Base-by-base conservation (phyloP, 179 eudicot genomes). In the Beta lomatogona region DNA sequence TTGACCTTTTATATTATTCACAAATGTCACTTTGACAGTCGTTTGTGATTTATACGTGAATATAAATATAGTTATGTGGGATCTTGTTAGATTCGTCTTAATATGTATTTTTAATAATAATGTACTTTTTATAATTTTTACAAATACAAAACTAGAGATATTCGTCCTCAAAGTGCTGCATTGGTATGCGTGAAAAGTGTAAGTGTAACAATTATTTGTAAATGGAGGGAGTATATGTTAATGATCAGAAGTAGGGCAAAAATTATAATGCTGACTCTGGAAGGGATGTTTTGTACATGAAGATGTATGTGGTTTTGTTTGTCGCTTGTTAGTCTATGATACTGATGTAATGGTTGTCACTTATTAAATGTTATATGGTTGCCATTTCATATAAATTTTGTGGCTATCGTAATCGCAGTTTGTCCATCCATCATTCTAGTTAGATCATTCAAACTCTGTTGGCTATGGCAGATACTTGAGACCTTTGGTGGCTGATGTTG, bases 401-500 rank as follows among this genome's bases (percentile, higher is more conserved):
- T 67, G 16, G 36, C 8, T 9, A 52, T 13, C 48, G 28, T 54
- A 73, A 8, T 69, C 46, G 22, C 50, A 59, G 28, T 75, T 53
- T 28, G 52, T 59, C 61, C 64, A 52, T 15, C 3, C 82, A 44
- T 66, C 52, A 48, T 68, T 22, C 61, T 28, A 21, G 45, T 77
- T 60, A 79, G 63, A 10, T 58, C 48, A 22, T 81, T 60, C 58
- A 16, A 79, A 65, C 75, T 78, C 71, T 81, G 75, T 80, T 80
- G 78, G 65, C 82, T 85, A 58, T 75, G 69, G 67, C 90, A 95
- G 99, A 85, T 92, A 90, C 68, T 85, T 94, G 83, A 91, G 89
- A 78, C 98, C 99, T 61, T 92, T 95, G 82, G 95, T 95, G 81
- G 96, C 94, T 86, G 99, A 95, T 94, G 91, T 92, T 76, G 98